A percentile compares a stretch with the other conserved stretches of the same genome.
These are phyloP conservation scores for Pneumocystis canis DNA, from an alignment of 1,139 yeast genomes.

Conservation along the genomic window DNA sequence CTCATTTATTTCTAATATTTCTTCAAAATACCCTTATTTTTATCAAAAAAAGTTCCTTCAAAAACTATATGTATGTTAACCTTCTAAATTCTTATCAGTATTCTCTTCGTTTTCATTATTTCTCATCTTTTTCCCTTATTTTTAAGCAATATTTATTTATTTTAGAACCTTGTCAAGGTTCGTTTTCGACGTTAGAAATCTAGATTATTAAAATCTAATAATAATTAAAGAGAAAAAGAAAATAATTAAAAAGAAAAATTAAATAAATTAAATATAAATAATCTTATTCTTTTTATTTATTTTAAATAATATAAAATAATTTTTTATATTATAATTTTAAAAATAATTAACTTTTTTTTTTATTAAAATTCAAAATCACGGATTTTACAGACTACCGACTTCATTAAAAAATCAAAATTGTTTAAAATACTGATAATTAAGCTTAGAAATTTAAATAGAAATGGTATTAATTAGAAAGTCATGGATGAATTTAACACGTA, in stretches of 20 bases:
- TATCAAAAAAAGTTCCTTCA: background rate
- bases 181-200: too few species aligned
- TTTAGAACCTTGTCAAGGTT: background rate
- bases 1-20: background rate
- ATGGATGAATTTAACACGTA: background rate
- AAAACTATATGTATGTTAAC: background rate
- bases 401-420: background rate
- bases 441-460: background rate
- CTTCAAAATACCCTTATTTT: background rate
- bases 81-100: background rate
- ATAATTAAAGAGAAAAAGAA: too few species aligned
- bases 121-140: background rate
- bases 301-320: too few species aligned
- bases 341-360: too few species aligned
- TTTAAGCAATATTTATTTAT: background rate
- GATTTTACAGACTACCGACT: background rate
- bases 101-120: background rate
- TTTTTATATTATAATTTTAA: too few species aligned
- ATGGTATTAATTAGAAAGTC: background rate
- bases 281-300: too few species aligned
- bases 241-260: too few species aligned
- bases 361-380: too few species aligned
- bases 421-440: background rate
- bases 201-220: too few species aligned
- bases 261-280: too few species aligned